Evolutionary conservation across 2,329 filamentous ascomycete species (phyloP).

Genomic region (Juglanconis oblonga): DNA sequence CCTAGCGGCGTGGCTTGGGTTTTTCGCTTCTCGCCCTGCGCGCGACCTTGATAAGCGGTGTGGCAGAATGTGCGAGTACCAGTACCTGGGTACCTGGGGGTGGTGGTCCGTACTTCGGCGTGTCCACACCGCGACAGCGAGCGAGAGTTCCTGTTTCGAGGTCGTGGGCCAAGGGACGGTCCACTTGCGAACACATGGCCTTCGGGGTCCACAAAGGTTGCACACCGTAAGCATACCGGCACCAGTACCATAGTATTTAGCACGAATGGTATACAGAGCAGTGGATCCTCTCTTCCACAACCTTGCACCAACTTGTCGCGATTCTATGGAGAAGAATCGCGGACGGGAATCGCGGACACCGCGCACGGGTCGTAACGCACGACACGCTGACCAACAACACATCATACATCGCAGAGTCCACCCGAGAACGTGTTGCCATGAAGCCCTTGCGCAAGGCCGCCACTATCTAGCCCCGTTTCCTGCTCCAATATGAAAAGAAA

Average conservation of each 20-base stretch:
- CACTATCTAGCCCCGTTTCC: background rate
- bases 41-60: background rate
- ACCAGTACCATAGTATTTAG: too few relatives aligned
- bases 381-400: background rate
- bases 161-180: background rate
- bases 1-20: background rate
- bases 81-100: background rate
- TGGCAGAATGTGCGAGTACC: background rate
- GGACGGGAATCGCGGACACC: background rate
- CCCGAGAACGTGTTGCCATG: too few relatives aligned
- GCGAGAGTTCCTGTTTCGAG: background rate
- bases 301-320: background rate
- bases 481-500: too few relatives aligned
- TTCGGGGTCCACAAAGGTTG: too few relatives aligned
- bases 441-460: background rate
- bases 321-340: background rate
- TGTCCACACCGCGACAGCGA: background rate
- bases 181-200: background rate
- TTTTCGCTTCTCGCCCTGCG: background rate
- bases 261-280: too few relatives aligned
- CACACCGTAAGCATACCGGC: too few relatives aligned
- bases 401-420: background rate
- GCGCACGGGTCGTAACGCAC: background rate
- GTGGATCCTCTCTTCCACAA: too few relatives aligned
- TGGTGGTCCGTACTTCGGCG: background rate